Conservation (phyloP, 179 eudicot genomes). For the Heliamphora ciliata region DNA sequence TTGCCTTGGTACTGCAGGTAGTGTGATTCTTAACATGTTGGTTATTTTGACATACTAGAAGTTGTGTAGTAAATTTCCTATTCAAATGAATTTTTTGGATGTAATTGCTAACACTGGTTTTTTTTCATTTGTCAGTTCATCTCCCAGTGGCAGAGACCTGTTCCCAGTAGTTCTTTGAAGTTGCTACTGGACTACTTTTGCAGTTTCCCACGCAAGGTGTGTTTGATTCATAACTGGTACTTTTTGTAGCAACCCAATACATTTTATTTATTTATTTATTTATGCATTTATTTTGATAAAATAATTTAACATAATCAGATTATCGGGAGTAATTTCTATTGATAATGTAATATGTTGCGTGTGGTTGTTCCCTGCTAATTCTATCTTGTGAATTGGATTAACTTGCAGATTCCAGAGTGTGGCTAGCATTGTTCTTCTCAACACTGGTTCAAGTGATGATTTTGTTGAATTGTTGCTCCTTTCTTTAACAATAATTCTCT, state of each 20-base stretch:
- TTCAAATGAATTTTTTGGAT: background rate
- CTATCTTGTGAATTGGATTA: too few species aligned
- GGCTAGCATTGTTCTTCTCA: too few species aligned
- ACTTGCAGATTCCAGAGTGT: too few species aligned
- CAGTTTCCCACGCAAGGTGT: slow-evolving; percentile 87
- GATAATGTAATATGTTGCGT: too few species aligned
- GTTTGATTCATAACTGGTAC: slow-evolving; percentile 12
- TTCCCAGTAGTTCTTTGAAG: slow-evolving; percentile 72
- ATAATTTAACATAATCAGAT: too few species aligned
- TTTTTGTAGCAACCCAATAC: background rate
- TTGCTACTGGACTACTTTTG: slow-evolving; percentile 61
- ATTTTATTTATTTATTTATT: too few species aligned
- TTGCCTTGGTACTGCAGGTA: slow-evolving; percentile 75
- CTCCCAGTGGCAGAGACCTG: slow-evolving; percentile 81
- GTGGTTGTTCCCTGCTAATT: too few species aligned
- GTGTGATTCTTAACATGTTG: slow-evolving; percentile 4
- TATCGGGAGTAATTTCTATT: too few species aligned
- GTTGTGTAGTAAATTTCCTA: background rate
- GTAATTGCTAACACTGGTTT: slow-evolving; percentile 8
- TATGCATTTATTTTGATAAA: too few species aligned
- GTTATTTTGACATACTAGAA: background rate
- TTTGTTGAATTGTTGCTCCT: too few species aligned
- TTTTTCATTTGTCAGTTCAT: slow-evolving; percentile 44
- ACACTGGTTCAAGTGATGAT: too few species aligned
- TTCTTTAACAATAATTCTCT: too few species aligned